Percentiles rank a stretch among this genome's conserved stretches.
These are phyloP conservation scores for Fraxinus nigra DNA, from an alignment of 305 asterid genomes.

Conservation along the genomic window DNA sequence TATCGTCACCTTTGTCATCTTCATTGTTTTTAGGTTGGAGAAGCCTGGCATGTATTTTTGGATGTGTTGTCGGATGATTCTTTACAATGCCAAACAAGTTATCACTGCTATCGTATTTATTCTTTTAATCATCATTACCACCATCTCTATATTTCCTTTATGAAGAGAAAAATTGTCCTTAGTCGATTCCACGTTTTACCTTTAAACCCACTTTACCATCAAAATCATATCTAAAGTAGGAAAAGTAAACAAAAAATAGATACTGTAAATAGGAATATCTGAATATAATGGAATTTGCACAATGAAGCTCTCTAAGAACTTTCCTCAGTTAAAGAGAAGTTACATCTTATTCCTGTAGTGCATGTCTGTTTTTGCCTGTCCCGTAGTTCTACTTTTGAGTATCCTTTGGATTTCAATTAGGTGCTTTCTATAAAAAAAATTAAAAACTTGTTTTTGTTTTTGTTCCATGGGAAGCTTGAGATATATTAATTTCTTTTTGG, in stretches of 20 bases:
- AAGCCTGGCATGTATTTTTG: neutral
- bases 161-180: neutral
- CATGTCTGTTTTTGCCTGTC: slow-evolving; percentile 8
- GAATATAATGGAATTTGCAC: neutral
- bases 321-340: neutral
- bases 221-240: neutral
- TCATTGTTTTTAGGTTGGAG: neutral
- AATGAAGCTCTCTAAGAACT: neutral
- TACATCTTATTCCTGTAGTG: neutral
- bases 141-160: neutral
- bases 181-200: neutral
- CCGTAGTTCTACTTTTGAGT: neutral
- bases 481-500: neutral
- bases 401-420: neutral
- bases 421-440: neutral
- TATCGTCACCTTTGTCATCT: neutral
- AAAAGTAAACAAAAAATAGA: neutral
- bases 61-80: neutral
- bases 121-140: neutral
- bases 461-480: neutral
- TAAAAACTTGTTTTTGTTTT: neutral
- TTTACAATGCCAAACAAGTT: neutral
- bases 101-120: neutral
- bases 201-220: neutral
- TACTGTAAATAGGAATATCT: neutral